Percentiles rank a stretch among this genome's conserved stretches.
phyloP scores from a whole-genome alignment of 768 basidiomycete genomes.

The Mycena alexandri region DNA sequence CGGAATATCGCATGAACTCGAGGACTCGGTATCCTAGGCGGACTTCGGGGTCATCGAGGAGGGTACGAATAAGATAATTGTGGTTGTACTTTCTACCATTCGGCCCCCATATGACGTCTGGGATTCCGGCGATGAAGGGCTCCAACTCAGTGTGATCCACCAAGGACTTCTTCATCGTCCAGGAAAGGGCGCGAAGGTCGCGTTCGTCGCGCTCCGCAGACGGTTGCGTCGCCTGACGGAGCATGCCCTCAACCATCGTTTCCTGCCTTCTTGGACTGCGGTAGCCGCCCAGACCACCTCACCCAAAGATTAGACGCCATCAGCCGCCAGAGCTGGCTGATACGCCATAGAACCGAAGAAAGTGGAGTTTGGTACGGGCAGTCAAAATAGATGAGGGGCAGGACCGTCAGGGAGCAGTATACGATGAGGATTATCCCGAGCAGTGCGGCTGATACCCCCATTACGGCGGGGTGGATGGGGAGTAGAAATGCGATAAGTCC shows the following conservation, averaged over 20 bases:
- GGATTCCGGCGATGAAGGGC: conserved; percentile 6
- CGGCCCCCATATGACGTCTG: conserved; percentile 2
- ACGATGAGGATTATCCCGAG: neutral
- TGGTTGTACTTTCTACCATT: neutral
- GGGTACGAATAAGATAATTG: neutral
- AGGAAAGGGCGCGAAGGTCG: neutral
- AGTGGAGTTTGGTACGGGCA: conserved; percentile 13
- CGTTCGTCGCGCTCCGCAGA: neutral
- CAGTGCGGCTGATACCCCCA: neutral
- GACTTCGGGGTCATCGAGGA: neutral
- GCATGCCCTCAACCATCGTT: conserved; percentile 1
- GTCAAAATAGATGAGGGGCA: conserved; percentile 2
- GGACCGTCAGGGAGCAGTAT: neutral
- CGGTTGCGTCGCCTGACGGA: neutral
- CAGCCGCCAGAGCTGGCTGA: neutral
- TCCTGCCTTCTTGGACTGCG: neutral
- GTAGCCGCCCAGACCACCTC: neutral
- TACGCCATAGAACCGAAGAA: conserved; percentile 11
- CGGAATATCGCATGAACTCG: neutral
- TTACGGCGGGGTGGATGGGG: neutral
- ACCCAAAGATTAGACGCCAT: neutral
- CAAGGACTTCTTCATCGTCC: conserved; percentile 18
- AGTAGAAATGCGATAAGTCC: conserved; percentile 16
- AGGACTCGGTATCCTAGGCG: neutral
- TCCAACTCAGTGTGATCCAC: conserved; percentile 7